phyloP scores from a whole-genome alignment of 1,139 yeast species.

The Candida anutae region DNA sequence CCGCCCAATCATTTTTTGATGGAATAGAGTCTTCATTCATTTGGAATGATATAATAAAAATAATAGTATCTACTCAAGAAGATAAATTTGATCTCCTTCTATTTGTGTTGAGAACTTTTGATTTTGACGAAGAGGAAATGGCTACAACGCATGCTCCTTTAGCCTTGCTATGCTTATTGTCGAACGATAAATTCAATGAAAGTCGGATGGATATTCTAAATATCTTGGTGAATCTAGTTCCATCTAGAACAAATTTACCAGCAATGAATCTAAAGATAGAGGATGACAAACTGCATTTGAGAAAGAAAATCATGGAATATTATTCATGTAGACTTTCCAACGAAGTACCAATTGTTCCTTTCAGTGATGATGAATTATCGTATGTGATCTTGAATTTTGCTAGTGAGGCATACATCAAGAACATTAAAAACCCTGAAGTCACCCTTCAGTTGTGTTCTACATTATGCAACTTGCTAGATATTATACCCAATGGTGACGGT shows the following conservation, averaged over 20 bases:
- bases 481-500: constrained; percentile 5
- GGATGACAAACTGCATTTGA: not conserved
- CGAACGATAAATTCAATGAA: constrained; percentile 6
- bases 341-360: not conserved
- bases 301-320: not conserved
- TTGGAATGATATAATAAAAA: constrained; percentile 53
- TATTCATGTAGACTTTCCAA: constrained; percentile 1
- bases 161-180: constrained; percentile 41
- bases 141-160: constrained; percentile 68
- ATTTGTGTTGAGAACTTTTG: constrained; percentile 57
- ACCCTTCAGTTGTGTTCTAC: constrained; percentile 6
- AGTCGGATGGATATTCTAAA: constrained; percentile 31
- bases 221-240: constrained; percentile 39
- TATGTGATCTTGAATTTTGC: not conserved
- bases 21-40: constrained; percentile 74
- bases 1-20: constrained; percentile 70
- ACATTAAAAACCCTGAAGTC: constrained; percentile 2
- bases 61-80: constrained; percentile 13
- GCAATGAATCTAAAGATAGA: constrained; percentile 1
- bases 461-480: constrained; percentile 8
- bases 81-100: constrained; percentile 37
- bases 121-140: constrained; percentile 83
- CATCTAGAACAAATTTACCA: constrained; percentile 43
- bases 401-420: constrained; percentile 1
- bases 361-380: not conserved